Base-by-base conservation (phyloP, 306 rosid genomes). In the Rosa lucieae region DNA sequence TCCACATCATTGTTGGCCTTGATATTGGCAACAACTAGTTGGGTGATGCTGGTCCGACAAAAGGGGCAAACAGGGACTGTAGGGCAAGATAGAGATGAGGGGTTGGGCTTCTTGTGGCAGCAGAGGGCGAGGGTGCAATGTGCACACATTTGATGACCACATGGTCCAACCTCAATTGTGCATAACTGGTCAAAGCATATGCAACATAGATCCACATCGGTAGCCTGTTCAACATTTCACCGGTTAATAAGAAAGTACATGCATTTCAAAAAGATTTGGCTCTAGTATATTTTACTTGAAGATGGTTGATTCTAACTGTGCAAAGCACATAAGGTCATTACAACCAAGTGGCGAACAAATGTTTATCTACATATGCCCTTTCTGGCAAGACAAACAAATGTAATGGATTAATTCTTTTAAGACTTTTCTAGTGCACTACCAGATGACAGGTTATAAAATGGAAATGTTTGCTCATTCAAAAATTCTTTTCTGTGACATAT, bases 141-240 rank as follows among this genome's bases (percentile, higher is more conserved):
- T 17, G 97, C 97, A 79, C 98, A 94, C 98, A 94, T 94, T 89
- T 89, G 96, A 88, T 94, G 98, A 80, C 92, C 86, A 62, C 98
- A 94, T 32, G 97, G 97, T 70, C 83, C 82, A 42, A 94, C 92
- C 88, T 92, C 97, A 66, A 94, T 92, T 56, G 94, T 88, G 92
- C 98, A 94, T 18, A 67, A 87, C 81, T 94, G 96, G 58, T 94
- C 97, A 78, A 94, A 94, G 89, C 98, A 94, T 86, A 94, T 94
- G 79, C 96, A 88, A 77, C 98, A 94, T 46, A 89, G 74, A 73
- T 94, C 98, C 83, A 84, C 76, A 23, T 90, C 83, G 63, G 89
- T 86, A 10, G 75, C 94, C 98, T 93, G 81, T 75, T 81, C 23
- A 20, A 78, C n/a, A 72, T 71, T 80, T 76, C 72, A 80, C 35